Conservation (phyloP, 192 early-diverging fungal species). For the Endogone sp. region DNA sequence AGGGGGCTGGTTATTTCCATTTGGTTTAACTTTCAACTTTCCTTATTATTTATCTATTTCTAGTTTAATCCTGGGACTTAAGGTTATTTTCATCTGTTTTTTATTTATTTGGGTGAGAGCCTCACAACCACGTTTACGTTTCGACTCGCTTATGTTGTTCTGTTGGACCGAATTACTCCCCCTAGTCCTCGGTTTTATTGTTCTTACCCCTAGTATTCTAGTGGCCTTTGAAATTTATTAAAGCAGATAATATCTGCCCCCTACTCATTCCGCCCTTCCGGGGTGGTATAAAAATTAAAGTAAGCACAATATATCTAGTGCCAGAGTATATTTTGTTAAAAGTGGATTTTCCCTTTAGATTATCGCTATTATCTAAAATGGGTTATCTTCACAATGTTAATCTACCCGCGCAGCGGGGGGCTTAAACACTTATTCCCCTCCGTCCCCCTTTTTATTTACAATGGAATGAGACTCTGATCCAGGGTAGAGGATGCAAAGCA, state of each 20-base stretch:
- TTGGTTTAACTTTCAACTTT: conserved; percentile 20
- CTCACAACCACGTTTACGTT: conserved; percentile 34
- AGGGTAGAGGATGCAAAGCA: too few relatives aligned
- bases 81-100: conserved; percentile 39
- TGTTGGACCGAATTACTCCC: conserved; percentile 44
- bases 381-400: neutral
- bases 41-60: conserved; percentile 9
- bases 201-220: conserved; percentile 43
- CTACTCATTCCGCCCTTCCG: neutral
- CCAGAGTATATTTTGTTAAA: conserved; percentile 18
- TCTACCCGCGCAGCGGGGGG: neutral
- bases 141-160: conserved; percentile 42
- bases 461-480: too few relatives aligned
- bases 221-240: conserved; percentile 15
- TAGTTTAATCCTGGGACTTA: conserved; percentile 25
- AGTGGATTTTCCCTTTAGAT: conserved; percentile 11
- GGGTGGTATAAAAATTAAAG: conserved; percentile 11
- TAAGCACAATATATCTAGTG: conserved; percentile 10
- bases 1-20: conserved; percentile 35
- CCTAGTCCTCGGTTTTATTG: conserved; percentile 39
- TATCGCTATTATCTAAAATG: conserved; percentile 1
- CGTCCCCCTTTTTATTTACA: too few relatives aligned
- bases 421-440: too few relatives aligned
- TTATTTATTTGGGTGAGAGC: conserved; percentile 47
- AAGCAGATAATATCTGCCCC: too few relatives aligned